Percentiles rank a stretch among this genome's conserved stretches.
phyloP scores from a whole-genome alignment of 495 filamentous ascomycete genomes.

The Massariosphaeria phaeospora region DNA sequence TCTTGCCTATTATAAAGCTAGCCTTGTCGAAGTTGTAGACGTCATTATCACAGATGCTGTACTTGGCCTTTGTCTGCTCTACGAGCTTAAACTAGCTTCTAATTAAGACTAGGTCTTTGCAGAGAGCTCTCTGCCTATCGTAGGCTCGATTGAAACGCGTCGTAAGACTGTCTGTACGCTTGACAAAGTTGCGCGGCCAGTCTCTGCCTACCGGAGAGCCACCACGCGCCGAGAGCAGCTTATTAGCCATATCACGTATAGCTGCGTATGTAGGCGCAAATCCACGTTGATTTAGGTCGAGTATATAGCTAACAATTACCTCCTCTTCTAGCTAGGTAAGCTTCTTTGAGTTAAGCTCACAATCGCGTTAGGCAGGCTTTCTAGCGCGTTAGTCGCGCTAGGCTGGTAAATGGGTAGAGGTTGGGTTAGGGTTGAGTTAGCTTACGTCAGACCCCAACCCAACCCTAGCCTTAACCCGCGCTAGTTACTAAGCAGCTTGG shows the following conservation, averaged over 20 bases:
- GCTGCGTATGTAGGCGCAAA: constrained; percentile 12
- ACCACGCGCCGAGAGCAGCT: constrained; percentile 21
- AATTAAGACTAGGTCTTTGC: constrained; percentile 41
- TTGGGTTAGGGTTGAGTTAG: no score
- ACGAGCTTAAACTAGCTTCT: constrained; percentile 40
- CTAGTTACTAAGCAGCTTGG: no score
- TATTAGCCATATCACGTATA: constrained; percentile 25
- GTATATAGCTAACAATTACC: constrained; percentile 22
- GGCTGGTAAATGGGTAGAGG: no score
- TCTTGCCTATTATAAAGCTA: constrained; percentile 5
- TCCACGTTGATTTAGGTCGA: constrained; percentile 18
- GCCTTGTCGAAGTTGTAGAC: constrained; percentile 48
- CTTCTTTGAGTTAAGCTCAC: constrained; percentile 20
- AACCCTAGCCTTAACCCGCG: no score
- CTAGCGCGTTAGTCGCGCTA: constrained; percentile 21
- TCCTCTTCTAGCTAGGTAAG: constrained; percentile 25
- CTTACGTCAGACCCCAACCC: no score
- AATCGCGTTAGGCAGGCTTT: not conserved
- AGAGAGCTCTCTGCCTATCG: constrained; percentile 40
- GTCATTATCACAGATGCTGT: constrained; percentile 42
- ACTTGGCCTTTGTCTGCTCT: constrained; percentile 36
- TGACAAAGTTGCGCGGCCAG: constrained; percentile 30
- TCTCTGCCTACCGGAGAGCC: constrained; percentile 11
- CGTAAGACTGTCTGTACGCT: constrained; percentile 35
- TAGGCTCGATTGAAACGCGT: constrained; percentile 37